phyloP scores from a whole-genome alignment of 345 rosid species.

The Syzygium oleosum region DNA sequence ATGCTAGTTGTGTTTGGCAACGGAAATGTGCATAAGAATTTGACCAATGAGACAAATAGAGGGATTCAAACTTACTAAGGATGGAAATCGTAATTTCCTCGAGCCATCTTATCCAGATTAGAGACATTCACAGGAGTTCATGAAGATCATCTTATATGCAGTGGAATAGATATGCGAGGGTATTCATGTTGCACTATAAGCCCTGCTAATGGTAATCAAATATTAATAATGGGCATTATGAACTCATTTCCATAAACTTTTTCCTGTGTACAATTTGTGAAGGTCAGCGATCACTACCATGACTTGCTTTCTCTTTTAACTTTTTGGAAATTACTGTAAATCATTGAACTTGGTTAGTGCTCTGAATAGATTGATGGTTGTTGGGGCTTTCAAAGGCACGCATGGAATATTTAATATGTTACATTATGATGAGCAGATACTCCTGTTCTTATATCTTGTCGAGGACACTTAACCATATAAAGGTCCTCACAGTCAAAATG shows the following conservation, averaged over 20 bases:
- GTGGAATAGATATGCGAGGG: neutral
- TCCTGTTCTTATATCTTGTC: neutral
- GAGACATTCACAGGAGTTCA: neutral
- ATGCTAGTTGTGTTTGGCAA: neutral
- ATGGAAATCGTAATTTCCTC: neutral
- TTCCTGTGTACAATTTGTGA: neutral
- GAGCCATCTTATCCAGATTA: neutral
- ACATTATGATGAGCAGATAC: neutral
- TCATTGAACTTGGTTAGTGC: neutral
- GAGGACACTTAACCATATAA: neutral
- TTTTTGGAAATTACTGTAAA: neutral
- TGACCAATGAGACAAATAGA: neutral
- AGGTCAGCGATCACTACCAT: neutral
- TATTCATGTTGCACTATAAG: neutral
- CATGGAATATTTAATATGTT: neutral
- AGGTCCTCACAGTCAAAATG: neutral
- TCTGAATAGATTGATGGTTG: neutral
- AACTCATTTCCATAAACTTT: neutral
- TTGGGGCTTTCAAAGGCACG: neutral
- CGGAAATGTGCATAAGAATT: neutral
- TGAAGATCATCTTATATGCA: neutral
- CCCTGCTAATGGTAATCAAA: neutral
- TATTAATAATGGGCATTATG: neutral
- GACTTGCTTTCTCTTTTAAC: neutral
- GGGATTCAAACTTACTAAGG: neutral